Base-by-base conservation (phyloP, 2,329 filamentous ascomycete species). In the Fusarium tricinctum region DNA sequence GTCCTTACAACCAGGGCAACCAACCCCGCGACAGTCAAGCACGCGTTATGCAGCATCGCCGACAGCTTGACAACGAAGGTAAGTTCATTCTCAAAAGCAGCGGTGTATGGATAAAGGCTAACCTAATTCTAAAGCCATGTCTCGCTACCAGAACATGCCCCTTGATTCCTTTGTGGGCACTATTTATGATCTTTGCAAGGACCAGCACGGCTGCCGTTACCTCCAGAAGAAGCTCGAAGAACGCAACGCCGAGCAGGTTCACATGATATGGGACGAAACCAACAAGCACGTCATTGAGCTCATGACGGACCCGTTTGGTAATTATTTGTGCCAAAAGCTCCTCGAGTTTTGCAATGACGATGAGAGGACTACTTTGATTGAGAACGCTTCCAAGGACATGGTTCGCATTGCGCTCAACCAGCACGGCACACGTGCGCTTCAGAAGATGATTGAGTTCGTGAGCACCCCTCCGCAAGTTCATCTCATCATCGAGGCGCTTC, bases 361-460 rank as follows among this genome's bases (percentile, higher is more conserved):
- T 52, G 95, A 99, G 83, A 93, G 96, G 70, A 98, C 95, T 54
- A 89, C 90, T 43, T 88, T 99, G 66, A 97, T 99, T 73, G 90
- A 94, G 79, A 97, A 97, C 73, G 94, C 96, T 40, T 89, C 93
- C 19, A 87, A 90, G 53, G 90, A 95, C 68, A 92, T 99, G 85
- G 93, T 97, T 23, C 91, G 91, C 73, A 97, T 99, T 76, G 96
- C 96, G 26, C 84, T 98, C 63, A 98, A 99, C 81, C 95, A 97
- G 82, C 96, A 99, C 78, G 96, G 96, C 72, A 99, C 96, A 61
- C 90, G 96, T 54, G 96, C 96, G 67, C 83, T 99, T 61, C 96
- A 99, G 83, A 99, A 98, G 86, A 99, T 99, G 96, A 99, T 99
- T 71, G 96, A 99, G 81, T 97, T 93, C 78, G 92, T 99, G 75